These are phyloP conservation scores for Daucus carota DNA, from an alignment of 129 eudicot genomes.

Conservation along the genomic window DH1_v3.0 NC_030385.2:43867501-43868000, in stretches of 20 bases:
- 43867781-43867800: neutral
- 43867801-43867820: neutral
- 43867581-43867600: neutral
- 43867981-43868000: conserved; percentile 55
- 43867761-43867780: neutral
- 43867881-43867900: conserved; percentile 41
- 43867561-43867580: neutral
- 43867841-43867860: conserved; percentile 61
- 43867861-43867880: conserved; percentile 28
- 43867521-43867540: neutral
- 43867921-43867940: conserved; percentile 34
- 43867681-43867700: neutral
- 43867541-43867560: neutral
- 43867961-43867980: conserved; percentile 44
- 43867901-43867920: conserved; percentile 45
- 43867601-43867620: neutral
- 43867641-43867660: neutral
- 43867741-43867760: neutral
- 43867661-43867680: neutral
- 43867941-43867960: conserved; percentile 47
- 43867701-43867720: neutral
- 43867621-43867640: neutral
- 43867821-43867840: conserved; percentile 54
- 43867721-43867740: neutral
- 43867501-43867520: neutral